A percentile compares a stretch with the other conserved stretches of the same genome.
Conservation (phyloP, 2,329 filamentous ascomycete species). For the Phyllosticta citriasiana region DNA sequence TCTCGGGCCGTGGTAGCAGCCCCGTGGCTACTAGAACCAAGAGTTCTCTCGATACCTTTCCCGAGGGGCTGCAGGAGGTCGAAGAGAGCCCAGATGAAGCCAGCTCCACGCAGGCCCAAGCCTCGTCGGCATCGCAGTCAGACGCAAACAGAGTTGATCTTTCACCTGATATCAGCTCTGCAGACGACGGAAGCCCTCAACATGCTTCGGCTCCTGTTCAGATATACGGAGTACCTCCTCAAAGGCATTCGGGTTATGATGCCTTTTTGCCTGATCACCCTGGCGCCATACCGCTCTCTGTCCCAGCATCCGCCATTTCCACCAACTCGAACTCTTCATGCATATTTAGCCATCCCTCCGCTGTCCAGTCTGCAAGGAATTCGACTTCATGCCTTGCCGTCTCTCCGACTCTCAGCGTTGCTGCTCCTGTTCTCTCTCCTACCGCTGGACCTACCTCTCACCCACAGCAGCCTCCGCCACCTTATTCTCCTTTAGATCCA, state of each 20-base stretch:
- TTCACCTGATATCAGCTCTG: background rate
- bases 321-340: slow-evolving; percentile 14
- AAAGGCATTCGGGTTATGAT: slow-evolving; percentile 10
- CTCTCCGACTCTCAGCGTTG: background rate
- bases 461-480: background rate
- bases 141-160: background rate
- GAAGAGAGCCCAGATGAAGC: slow-evolving; percentile 3
- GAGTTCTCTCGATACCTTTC: slow-evolving; percentile 1
- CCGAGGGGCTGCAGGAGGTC: slow-evolving; percentile 1
- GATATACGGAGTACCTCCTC: slow-evolving; percentile 5
- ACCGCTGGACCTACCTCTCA: background rate
- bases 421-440: background rate
- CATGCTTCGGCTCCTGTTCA: background rate
- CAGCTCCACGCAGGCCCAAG: background rate
- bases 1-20: background rate
- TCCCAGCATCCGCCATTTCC: slow-evolving; percentile 24
- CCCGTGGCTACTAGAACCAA: slow-evolving; percentile 5
- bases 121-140: background rate
- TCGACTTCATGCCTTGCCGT: background rate
- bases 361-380: background rate
- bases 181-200: background rate
- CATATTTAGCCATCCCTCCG: background rate
- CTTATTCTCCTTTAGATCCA: background rate
- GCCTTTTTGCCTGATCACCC: slow-evolving; percentile 17
- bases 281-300: slow-evolving; percentile 17